Evolutionary conservation across 1,284 basidiomycete genomes (phyloP), one percentile per base, ranked within the genome.

Genomic region (Rugiboletus extremiorientalis): DNA sequence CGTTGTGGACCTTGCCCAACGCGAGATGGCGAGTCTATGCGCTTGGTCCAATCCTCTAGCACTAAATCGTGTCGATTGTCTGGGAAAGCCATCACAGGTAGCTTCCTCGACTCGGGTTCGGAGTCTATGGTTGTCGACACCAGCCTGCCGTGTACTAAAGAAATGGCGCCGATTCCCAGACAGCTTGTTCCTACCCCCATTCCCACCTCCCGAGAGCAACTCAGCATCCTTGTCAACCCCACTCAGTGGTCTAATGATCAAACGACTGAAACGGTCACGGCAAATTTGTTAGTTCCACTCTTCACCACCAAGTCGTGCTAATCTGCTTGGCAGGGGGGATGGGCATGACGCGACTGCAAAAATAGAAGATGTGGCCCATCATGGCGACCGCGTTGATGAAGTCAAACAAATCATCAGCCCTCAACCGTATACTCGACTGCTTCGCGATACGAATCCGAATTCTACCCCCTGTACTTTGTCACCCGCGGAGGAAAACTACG

Each of bases 271-370:
- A 9, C 22, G 14, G n/a, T n/a, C 10, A 6, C 36, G 14, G 40
- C 4, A 25, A 25, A 31, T 16, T 25, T 9, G 63, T 64, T 16
- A 11, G 63, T 55, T 37, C 22, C 22, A 48, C 41, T 31, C 6
- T 43, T 15, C 12, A 9, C 5, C 23, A 12, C 27, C n/a, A 44
- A 28, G 16, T n/a, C 16, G n/a, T 27, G 20, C 44, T 66, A 16
- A 65, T 42, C 4, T 33, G 10, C 2, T 12, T 22, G 16, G 28
- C 23, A 62, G 63, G 27, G 28, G 38, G 10, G 43, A 56, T 10
- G 4, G 10, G n/a, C 18, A 18, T n/a, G 28, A 28, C 6, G 25
- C 50, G n/a, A n/a, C n/a, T n/a, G n/a, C n/a, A n/a, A n/a, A n/a
- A 4, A 34, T 15, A 14, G 20, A 41, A 22, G 47, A 43, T 18